These are phyloP conservation scores for Fragaria ananassa DNA, from an alignment of 306 rosid species.

Conservation along the genomic window DNA sequence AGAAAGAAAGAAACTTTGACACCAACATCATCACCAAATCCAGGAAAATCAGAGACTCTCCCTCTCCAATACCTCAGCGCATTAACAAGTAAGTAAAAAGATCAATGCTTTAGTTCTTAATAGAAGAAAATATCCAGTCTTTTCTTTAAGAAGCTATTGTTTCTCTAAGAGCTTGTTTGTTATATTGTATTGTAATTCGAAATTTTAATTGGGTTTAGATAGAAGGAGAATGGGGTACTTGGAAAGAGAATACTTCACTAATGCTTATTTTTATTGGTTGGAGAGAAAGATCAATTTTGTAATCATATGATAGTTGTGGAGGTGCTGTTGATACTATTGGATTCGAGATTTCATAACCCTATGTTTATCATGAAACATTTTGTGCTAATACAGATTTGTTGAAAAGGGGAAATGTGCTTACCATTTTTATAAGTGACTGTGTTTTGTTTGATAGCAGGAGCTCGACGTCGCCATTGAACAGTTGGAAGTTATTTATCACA, in stretches of 20 bases:
- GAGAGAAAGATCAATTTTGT: background rate
- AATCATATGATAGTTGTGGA: background rate
- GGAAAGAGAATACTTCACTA: background rate
- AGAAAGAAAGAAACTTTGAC: conserved; percentile 32
- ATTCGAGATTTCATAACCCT: background rate
- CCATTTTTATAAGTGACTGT: background rate
- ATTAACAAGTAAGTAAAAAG: conserved; percentile 39
- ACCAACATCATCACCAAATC: background rate
- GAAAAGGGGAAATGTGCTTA: conserved; percentile 4
- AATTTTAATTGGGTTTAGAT: background rate
- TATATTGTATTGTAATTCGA: background rate
- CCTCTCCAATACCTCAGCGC: conserved; percentile 31
- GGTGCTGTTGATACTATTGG: background rate
- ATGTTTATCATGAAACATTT: background rate
- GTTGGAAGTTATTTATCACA: conserved; percentile 24
- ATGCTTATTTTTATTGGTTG: background rate
- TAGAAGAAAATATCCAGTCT: background rate
- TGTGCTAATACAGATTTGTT: background rate
- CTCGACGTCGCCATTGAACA: conserved; percentile 24
- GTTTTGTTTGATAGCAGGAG: conserved; percentile 28
- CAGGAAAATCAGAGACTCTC: conserved; percentile 23
- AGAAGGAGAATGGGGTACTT: background rate
- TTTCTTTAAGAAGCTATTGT: background rate
- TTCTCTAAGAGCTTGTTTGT: background rate
- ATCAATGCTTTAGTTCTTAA: background rate